A percentile compares a stretch with the other conserved stretches of the same genome.
phyloP scores from a whole-genome alignment of 768 basidiomycete species.

The Tulasnella sp. region DNA sequence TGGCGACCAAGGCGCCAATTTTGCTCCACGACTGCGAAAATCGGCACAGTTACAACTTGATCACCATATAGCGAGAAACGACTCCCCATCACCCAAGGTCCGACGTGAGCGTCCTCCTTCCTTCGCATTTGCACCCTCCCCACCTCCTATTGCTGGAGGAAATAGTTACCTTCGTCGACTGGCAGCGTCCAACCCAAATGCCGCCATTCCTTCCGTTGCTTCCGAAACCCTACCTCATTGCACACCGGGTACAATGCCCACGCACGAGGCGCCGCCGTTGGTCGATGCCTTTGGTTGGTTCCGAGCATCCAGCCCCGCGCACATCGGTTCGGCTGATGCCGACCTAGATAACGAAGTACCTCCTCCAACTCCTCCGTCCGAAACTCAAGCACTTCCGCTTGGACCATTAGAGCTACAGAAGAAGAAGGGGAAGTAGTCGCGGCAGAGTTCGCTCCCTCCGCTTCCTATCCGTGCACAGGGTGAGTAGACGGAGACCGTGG shows the following conservation, averaged over 20 bases:
- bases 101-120: conserved; percentile 14
- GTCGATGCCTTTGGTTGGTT: conserved; percentile 35
- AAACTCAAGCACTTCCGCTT: background rate
- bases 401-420: background rate
- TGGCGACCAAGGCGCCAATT: conserved; percentile 3
- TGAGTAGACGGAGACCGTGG: background rate
- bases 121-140: background rate
- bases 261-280: conserved; percentile 31
- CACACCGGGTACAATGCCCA: conserved; percentile 27
- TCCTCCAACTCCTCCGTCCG: conserved; percentile 6
- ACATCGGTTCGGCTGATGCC: background rate
- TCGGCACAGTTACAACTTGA: background rate
- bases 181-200: conserved; percentile 41
- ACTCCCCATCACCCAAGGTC: background rate
- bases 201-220: background rate
- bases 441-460: background rate
- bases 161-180: conserved; percentile 63
- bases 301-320: conserved; percentile 23
- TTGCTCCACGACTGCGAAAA: background rate
- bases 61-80: background rate
- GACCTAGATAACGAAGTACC: conserved; percentile 12
- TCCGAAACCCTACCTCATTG: background rate
- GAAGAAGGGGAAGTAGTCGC: background rate
- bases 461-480: background rate
- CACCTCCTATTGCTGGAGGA: conserved; percentile 44